Conservation (phyloP, 441 rosid genomes). For the Pelargonium australe region DNA sequence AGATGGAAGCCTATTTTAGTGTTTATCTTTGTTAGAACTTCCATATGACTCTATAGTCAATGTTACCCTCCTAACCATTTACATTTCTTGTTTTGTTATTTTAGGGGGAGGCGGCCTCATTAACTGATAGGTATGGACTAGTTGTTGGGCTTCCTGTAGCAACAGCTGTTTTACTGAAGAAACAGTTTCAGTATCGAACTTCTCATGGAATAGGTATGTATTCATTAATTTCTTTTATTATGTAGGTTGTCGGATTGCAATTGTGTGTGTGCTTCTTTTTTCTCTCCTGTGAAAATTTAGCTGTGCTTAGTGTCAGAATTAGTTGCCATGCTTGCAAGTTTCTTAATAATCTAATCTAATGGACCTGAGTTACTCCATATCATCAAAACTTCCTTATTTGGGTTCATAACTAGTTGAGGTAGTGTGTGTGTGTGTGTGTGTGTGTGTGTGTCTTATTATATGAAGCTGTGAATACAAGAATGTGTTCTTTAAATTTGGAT, state of each 20-base stretch:
- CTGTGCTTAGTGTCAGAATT: neutral
- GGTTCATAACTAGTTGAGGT: neutral
- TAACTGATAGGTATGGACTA: slow-evolving; percentile 75
- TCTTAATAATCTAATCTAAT: neutral
- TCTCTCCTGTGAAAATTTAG: neutral
- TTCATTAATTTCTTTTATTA: neutral
- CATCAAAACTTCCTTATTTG: neutral
- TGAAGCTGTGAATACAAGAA: neutral
- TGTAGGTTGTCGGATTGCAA: neutral
- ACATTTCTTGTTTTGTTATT: slow-evolving; percentile 15
- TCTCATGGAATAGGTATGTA: slow-evolving; percentile 78
- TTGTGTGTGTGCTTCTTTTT: neutral
- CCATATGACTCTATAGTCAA: slow-evolving; percentile 1
- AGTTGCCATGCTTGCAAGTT: neutral
- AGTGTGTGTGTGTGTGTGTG: too few species aligned
- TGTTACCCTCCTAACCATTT: slow-evolving; percentile 13
- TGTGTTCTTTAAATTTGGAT: neutral
- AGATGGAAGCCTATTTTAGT: slow-evolving; percentile 13
- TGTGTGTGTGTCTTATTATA: neutral
- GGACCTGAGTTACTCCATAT: neutral
- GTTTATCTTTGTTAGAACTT: neutral
- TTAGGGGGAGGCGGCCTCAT: slow-evolving; percentile 86
- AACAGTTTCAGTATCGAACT: slow-evolving; percentile 62
- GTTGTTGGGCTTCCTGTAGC: slow-evolving; percentile 73
- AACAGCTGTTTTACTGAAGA: slow-evolving; percentile 64